Evolutionary conservation across 352 stramenopile species (phyloP).

Genomic region (Poterioochromonas sp.): DNA sequence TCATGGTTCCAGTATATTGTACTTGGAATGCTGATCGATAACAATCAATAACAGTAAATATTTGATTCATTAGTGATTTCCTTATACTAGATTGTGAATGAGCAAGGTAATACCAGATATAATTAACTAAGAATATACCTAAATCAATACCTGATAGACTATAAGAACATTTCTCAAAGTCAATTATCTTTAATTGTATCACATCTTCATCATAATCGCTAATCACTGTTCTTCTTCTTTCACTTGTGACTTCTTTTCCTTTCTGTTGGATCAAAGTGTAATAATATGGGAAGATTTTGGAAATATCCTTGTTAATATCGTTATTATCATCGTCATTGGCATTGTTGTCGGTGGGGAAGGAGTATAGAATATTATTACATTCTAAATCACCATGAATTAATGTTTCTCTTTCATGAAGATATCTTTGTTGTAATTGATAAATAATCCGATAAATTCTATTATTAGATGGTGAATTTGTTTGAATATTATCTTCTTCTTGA

Average conservation of each 20-base stretch:
- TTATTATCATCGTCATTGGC: not conserved
- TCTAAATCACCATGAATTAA: constrained; percentile 1
- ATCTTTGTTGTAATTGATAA: not conserved
- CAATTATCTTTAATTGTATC: not conserved
- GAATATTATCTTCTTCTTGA: too few relatives aligned
- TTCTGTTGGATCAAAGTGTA: too few relatives aligned
- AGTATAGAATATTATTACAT: not conserved
- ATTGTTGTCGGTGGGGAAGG: not conserved
- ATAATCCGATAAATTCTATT: not conserved
- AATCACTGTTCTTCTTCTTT: too few relatives aligned
- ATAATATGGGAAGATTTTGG: too few relatives aligned
- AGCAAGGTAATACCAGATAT: not conserved
- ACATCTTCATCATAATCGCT: not conserved
- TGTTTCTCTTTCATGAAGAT: not conserved
- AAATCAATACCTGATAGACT: not conserved
- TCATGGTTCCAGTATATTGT: not conserved
- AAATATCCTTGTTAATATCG: too few relatives aligned
- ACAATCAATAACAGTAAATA: not conserved
- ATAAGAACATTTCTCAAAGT: not conserved
- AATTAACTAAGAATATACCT: not conserved
- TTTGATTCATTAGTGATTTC: not conserved
- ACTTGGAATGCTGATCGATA: not conserved
- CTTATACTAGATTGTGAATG: not conserved
- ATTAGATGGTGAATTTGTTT: too few relatives aligned
- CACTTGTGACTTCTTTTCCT: too few relatives aligned